These are phyloP conservation scores for Pontederia crassipes DNA, from an alignment of 176 grass and related monocot species.

Conservation along the genomic window DNA sequence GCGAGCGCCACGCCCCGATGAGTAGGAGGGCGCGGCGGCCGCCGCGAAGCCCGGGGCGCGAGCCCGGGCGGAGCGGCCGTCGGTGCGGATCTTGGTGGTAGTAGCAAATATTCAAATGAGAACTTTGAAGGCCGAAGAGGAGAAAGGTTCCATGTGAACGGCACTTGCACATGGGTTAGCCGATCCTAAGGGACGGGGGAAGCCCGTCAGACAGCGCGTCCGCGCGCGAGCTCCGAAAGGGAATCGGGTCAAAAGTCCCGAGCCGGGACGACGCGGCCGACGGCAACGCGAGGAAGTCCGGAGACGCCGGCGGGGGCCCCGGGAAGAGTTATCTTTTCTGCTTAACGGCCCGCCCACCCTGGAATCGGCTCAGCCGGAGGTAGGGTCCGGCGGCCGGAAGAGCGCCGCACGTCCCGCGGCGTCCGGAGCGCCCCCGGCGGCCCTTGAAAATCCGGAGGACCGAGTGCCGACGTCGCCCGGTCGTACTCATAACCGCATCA, in stretches of 20 bases:
- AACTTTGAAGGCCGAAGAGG: constrained; percentile 81
- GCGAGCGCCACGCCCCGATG: too few species aligned
- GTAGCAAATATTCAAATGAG: constrained; percentile 86
- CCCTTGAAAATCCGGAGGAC: constrained; percentile 4
- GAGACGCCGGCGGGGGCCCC: constrained; percentile 39
- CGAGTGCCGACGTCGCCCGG: constrained; percentile 27
- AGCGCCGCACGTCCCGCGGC: too few species aligned
- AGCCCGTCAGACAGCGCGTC: constrained; percentile 9
- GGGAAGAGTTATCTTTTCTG: constrained; percentile 47
- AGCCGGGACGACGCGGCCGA: neutral
- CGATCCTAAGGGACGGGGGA: constrained; percentile 65
- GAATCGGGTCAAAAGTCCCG: too few species aligned
- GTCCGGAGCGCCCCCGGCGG: too few species aligned
- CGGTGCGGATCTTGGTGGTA: constrained; percentile 74
- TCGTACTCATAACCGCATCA: constrained; percentile 84
- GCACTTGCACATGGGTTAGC: constrained; percentile 75
- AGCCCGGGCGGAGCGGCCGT: constrained; percentile 48
- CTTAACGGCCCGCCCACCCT: constrained; percentile 45
- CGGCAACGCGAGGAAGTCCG: constrained; percentile 45
- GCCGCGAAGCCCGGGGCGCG: constrained; percentile 51
- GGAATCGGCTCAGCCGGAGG: constrained; percentile 47
- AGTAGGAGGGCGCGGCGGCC: constrained; percentile 41
- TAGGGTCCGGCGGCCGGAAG: constrained; percentile 1
- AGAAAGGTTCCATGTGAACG: constrained; percentile 80
- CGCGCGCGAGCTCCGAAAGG: too few species aligned